Base-by-base conservation (phyloP, 148 eudicot species). In the Heliamphora exappendiculata region DNA sequence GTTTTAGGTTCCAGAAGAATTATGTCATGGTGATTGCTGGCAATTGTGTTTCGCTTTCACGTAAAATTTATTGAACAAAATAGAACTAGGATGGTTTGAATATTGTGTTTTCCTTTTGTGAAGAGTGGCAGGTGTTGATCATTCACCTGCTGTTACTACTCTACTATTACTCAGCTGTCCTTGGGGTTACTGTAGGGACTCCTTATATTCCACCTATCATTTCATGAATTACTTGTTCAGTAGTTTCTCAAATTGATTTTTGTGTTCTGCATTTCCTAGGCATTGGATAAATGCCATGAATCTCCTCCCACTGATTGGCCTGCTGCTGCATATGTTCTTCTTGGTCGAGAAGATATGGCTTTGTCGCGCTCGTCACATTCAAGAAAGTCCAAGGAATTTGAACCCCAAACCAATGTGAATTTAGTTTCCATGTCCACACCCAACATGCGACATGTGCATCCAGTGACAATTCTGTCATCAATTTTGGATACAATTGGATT, bases 261-360 rank as follows among this genome's bases (percentile, higher is more conserved):
- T 69, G 14, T 36, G 34, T 70, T 72, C 28, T 81, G 31, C 58
- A 26, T 62, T 45, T 39, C 53, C 13, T 77, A 96, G 99, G 97
- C 91, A 65, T 78, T 96, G 84, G 94, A 89, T 76, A 93, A 83
- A 79, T 96, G 99, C 75, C 98, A 97, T 41, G 99, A 96, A 76
- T 93, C 90, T 84, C 98, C 99, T 76, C 98, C 99, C 28, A 83
- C 88, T 49, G 91, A 92, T 74, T 96, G 99, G 99, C 99, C 99
- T 75, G 88, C 92, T 74, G 91, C 97, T 87, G 99, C 98, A 8
- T 96, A 96, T 86, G 86, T 93, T 83, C 97, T 96, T 81, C 94
- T 96, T 87, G 98, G 98, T 44, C 90, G 99, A 50, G 97, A 96
- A 86, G 99, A 96, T 88, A 79, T 96, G 83, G 93, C 98, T 60